These are phyloP conservation scores for Calocybe gangraenosa DNA, from an alignment of 768 basidiomycete genomes.

Conservation along the genomic window DNA sequence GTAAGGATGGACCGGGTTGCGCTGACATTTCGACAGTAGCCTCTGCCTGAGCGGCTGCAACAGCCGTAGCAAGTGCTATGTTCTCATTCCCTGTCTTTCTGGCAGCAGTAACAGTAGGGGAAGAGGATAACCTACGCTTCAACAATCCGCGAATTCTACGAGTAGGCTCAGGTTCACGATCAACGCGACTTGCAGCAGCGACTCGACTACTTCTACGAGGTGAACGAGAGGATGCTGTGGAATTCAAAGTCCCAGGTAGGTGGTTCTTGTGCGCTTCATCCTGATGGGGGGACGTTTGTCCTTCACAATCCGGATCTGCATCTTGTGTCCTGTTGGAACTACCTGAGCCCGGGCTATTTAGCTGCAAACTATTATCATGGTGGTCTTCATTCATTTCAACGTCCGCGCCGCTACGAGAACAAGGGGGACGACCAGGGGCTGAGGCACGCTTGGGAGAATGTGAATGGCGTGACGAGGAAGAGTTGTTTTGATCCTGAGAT, in stretches of 20 bases:
- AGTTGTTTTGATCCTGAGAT: constrained; percentile 2
- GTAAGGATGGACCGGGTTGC: too few species aligned
- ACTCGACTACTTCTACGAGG: constrained; percentile 13
- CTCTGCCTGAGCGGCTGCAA: constrained; percentile 8
- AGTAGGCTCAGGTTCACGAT: constrained; percentile 1
- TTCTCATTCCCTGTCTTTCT: constrained; percentile 10
- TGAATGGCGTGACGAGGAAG: constrained; percentile 9
- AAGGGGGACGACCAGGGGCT: not conserved
- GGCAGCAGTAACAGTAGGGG: constrained; percentile 3
- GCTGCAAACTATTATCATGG: not conserved
- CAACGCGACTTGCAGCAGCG: constrained; percentile 1
- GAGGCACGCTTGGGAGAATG: constrained; percentile 8
- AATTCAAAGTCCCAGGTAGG: constrained; percentile 6
- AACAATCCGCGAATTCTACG: constrained; percentile 13
- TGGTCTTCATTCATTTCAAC: constrained; percentile 4
- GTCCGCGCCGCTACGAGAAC: not conserved
- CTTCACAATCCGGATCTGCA: constrained; percentile 4
- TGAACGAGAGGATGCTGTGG: constrained; percentile 3
- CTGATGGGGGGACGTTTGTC: not conserved
- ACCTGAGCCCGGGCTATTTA: not conserved
- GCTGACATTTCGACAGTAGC: constrained; percentile 2
- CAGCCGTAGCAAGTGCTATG: constrained; percentile 8
- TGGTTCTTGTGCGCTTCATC: not conserved
- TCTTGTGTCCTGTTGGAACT: not conserved
- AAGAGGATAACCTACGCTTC: constrained; percentile 9